Base-by-base conservation (phyloP, 257 asterid genomes). In the Solanum chilense region DNA sequence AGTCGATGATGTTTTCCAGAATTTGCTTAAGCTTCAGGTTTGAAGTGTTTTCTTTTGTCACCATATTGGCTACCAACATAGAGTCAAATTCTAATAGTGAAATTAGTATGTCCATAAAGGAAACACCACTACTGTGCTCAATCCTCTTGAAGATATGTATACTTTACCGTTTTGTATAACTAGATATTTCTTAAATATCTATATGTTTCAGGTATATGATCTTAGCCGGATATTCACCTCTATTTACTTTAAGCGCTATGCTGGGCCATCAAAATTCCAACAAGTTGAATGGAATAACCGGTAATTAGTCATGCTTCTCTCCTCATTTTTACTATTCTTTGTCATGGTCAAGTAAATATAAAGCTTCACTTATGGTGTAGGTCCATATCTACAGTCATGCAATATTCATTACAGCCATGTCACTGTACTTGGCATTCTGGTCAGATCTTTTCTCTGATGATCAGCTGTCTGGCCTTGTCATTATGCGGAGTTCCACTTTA, bases 261-360 rank as follows among this genome's bases (percentile, higher is more conserved):
- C 88, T 27, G 90, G 89, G 89, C 93, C 93, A 73, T 87, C 95
- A 45, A 90, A 88, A 87, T 49, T 92, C 76, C 91, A 86, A 69
- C 96, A 92, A 87, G 87, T 95, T 77, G 98, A 95, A 88, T 95
- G 98, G 98, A 93, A 91, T 90, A 95, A 95, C 84, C 94, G 98
- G 98, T 95, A 71, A 88, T 92, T 90, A 44, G 39, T 75, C 56
- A 56, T 44, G 37, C 83, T 47, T 56, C 86, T 18, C 64, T 82
- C 86, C 66, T 31, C 73, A 27, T 20, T 25, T 31, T 49, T 5
- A 80, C 84, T 78, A 27, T 75, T 16, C 83, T 69, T 16, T 85
- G 56, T 74, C 21, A 13, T 74, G 82, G 86, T 14, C 71, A 73
- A 49, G 49, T 84, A 16, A 77, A 76, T 77, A 77, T 85, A 88